Conservation (phyloP, 2,329 filamentous ascomycete genomes). For the Trichoderma pleuroti region DNA sequence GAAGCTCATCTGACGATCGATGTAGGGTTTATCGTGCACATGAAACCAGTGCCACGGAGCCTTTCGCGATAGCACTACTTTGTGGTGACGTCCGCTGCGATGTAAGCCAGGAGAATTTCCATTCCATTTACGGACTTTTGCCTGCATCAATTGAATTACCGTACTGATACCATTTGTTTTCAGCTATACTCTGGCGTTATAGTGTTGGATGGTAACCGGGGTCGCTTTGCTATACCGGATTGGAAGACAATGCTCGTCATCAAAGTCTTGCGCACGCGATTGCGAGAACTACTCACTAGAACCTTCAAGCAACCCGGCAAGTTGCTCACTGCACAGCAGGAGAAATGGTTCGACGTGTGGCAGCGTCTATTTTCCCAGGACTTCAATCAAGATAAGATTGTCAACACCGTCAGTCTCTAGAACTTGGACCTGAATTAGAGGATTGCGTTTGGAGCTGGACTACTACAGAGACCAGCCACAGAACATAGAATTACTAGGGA, state of each 20-base stretch:
- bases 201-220: slow-evolving; percentile 79
- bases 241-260: slow-evolving; percentile 92
- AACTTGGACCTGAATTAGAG: not conserved
- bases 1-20: slow-evolving; percentile 18
- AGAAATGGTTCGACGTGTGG: slow-evolving; percentile 72
- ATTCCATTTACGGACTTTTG: not conserved
- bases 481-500: not conserved
- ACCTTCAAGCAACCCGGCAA: slow-evolving; percentile 67
- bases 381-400: slow-evolving; percentile 31
- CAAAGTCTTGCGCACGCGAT: slow-evolving; percentile 69
- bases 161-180: not conserved
- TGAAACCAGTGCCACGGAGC: slow-evolving; percentile 76
- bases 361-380: slow-evolving; percentile 63
- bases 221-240: slow-evolving; percentile 77
- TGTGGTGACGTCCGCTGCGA: slow-evolving; percentile 88
- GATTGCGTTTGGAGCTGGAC: not conserved
- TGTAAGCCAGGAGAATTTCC: slow-evolving; percentile 42
- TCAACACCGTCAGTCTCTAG: not conserved
- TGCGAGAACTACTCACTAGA: slow-evolving; percentile 71
- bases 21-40: slow-evolving; percentile 79
- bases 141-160: not conserved
- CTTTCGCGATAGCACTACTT: slow-evolving; percentile 77
- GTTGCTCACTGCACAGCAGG: slow-evolving; percentile 61
- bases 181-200: slow-evolving; percentile 85
- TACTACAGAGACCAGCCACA: not conserved